These are phyloP conservation scores for Apostasia shenzhenica DNA, from an alignment of 106 monocot genomes.

Conservation along the genomic window DNA sequence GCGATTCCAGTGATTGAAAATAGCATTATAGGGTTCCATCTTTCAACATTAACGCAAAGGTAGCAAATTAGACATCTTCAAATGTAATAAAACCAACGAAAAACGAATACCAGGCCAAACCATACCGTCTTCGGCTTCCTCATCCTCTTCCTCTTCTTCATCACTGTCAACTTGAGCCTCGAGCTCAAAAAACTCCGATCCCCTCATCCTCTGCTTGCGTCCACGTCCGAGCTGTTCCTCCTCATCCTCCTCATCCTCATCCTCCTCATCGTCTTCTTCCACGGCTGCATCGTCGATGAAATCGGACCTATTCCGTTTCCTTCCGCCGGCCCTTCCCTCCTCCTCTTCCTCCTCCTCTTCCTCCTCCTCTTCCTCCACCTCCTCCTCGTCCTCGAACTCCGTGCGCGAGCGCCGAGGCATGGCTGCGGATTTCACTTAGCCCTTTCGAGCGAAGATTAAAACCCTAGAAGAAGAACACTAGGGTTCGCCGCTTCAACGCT, in stretches of 20 bases:
- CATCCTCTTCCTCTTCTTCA: slow-evolving; percentile 85
- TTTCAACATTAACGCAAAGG: background rate
- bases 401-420: slow-evolving; percentile 38
- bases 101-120: background rate
- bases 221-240: slow-evolving; percentile 13
- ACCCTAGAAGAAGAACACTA: too few species aligned
- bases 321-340: slow-evolving; percentile 32
- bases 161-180: slow-evolving; percentile 72
- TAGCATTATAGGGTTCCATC: background rate
- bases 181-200: slow-evolving; percentile 59
- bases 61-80: background rate
- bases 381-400: slow-evolving; percentile 20
- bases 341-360: slow-evolving; percentile 31
- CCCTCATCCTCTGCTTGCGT: slow-evolving; percentile 41
- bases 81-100: background rate
- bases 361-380: slow-evolving; percentile 37
- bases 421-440: background rate
- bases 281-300: slow-evolving; percentile 79
- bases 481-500: too few species aligned
- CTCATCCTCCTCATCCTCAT: slow-evolving; percentile 48
- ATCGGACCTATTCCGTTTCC: slow-evolving; percentile 40
- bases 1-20: too few species aligned
- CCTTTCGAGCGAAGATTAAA: too few species aligned
- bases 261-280: slow-evolving; percentile 78
- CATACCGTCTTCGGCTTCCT: slow-evolving; percentile 80